Evolutionary conservation across 495 filamentous ascomycete genomes (phyloP).

Genomic region (Penicillium verhagenii): DNA sequence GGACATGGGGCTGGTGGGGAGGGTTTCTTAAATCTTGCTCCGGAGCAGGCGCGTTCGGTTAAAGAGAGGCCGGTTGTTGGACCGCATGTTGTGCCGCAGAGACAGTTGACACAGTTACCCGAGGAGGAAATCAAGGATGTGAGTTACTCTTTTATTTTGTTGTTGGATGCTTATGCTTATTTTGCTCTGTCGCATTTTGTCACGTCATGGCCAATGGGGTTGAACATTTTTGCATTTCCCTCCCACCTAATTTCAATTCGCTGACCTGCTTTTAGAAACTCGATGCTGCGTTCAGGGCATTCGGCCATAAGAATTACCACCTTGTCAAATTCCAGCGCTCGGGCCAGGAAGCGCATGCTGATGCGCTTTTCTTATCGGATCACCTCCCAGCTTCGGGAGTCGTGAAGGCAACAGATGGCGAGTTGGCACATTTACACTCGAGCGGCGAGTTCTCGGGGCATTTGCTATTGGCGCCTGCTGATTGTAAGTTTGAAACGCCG

Average conservation of each 20-base stretch:
- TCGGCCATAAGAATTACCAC: constrained; percentile 32
- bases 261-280: constrained; percentile 32
- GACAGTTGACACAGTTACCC: constrained; percentile 33
- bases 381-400: constrained; percentile 17
- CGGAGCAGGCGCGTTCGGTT: constrained; percentile 11
- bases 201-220: no score
- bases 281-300: constrained; percentile 15
- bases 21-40: constrained; percentile 19
- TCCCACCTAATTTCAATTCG: no score
- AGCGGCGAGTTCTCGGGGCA: constrained; percentile 71
- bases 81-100: constrained; percentile 35
- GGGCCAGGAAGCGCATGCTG: constrained; percentile 27
- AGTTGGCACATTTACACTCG: constrained; percentile 76
- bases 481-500: constrained; percentile 43
- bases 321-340: constrained; percentile 30
- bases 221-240: no score
- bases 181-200: no score
- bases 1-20: constrained; percentile 25
- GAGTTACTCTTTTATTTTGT: constrained; percentile 4
- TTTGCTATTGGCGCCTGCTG: constrained; percentile 71
- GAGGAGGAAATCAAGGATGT: constrained; percentile 30
- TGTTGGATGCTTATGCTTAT: not conserved
- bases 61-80: constrained; percentile 26
- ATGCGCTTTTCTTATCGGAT: constrained; percentile 30
- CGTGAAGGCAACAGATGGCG: constrained; percentile 44